Percentiles rank a stretch among this genome's conserved stretches.
Evolutionary conservation across 345 rosid species (phyloP).

Genomic region (Salix exigua): DNA sequence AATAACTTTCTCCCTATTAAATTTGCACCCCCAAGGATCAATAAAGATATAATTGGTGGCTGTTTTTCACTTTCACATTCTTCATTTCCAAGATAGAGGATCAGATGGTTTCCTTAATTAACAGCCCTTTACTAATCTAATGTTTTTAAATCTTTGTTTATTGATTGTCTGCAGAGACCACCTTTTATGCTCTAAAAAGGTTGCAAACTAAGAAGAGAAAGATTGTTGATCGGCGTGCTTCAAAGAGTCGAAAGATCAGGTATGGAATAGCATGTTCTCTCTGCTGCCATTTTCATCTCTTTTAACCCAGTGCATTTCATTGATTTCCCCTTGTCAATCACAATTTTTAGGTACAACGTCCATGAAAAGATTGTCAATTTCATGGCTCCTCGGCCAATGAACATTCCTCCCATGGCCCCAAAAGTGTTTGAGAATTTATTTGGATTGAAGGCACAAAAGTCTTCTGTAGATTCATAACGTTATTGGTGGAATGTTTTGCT

Average conservation of each 20-base stretch:
- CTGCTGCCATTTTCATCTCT: not conserved
- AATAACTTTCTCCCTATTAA: too few species aligned
- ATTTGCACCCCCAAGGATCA: not conserved
- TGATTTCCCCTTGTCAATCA: not conserved
- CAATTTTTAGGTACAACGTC: constrained; percentile 53
- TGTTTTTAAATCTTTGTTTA: not conserved
- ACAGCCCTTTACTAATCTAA: not conserved
- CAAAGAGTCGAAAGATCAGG: constrained; percentile 91
- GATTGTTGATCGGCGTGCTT: constrained; percentile 79
- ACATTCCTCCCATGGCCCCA: constrained; percentile 62
- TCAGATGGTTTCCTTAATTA: not conserved
- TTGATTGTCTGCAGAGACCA: constrained; percentile 48
- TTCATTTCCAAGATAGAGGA: not conserved
- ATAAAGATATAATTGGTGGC: not conserved
- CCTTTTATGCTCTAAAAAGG: constrained; percentile 66
- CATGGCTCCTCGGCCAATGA: constrained; percentile 67
- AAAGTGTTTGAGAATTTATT: constrained; percentile 76
- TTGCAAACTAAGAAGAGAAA: constrained; percentile 81
- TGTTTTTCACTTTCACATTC: not conserved
- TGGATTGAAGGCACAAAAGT: constrained; percentile 51
- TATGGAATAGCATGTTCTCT: not conserved
- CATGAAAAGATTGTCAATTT: constrained; percentile 82
- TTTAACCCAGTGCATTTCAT: not conserved
- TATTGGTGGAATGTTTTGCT: not conserved
- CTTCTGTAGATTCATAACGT: not conserved